Evolutionary conservation across 257 asterid species (phyloP), one percentile per base, ranked within the genome.

Genomic region (Marsdenia floribunda): DNA sequence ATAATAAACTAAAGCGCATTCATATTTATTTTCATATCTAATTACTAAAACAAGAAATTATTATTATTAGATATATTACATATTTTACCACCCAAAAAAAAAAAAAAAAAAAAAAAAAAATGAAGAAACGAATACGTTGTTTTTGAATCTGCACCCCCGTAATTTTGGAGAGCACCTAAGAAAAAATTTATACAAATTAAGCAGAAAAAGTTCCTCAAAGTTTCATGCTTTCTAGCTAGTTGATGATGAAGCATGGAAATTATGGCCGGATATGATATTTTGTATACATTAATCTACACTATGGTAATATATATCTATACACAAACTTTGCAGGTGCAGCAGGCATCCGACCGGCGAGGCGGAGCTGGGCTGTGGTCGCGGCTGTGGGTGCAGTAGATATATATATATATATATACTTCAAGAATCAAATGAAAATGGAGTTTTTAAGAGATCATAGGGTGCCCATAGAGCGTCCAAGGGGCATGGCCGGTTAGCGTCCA

Each of bases 401-500:
- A 44, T 44, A 44, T 44, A 44, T 44, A 6, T 44, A 44, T 44
- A 44, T 44, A 21, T 38, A 8, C 14, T 55, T 91, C 86, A 92
- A 84, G 96, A 88, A 87, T 93, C 97, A 49, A 93, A 86, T 0
- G 90, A 84, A 86, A 81, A 93, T 24, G 93, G 89, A 26, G 93
- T 89, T 70, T 90, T 91, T 19, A 91, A 76, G 11, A 93, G 90
- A 88, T 93, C 98, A 75, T 93, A 93, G 13, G 97, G 98, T 21
- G 97, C 97, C 98, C 98, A 93, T 0, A 93, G 86, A 22, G 97
- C 96, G 77, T 93, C 98, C 77, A 93, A 79, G 0, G 98, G 97
- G 68, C 98, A 93, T 0, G 98, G 96, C 65, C 97, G 65, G 68
- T 84, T 83, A 0, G 97, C 94, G 37, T 93, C 98, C 3, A 93